These are phyloP conservation scores for Abortiporus biennis DNA, from an alignment of 1,284 basidiomycete genomes.

Conservation along the genomic window DNA sequence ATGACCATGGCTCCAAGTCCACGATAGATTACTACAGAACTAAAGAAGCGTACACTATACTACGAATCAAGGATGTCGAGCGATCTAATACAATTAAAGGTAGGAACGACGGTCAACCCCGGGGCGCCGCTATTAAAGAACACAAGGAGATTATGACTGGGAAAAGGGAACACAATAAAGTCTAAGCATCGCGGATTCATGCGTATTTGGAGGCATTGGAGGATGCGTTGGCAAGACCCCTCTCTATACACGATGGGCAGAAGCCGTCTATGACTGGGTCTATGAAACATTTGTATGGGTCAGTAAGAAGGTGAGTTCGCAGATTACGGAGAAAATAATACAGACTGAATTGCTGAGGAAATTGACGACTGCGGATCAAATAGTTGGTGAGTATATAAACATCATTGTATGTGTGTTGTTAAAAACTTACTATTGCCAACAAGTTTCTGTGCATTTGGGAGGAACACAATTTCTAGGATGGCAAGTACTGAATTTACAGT, in stretches of 20 bases:
- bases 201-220: conserved; percentile 15
- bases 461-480: conserved; percentile 57
- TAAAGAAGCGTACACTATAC: no score
- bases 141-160: no score
- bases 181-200: no score
- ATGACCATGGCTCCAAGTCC: no score
- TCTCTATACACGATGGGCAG: conserved; percentile 34
- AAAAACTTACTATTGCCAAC: conserved; percentile 70
- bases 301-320: not conserved
- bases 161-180: no score
- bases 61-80: no score
- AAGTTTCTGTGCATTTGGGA: conserved; percentile 51
- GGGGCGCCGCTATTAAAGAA: no score
- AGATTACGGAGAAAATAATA: conserved; percentile 5
- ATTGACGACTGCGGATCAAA: conserved; percentile 47
- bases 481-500: conserved; percentile 63
- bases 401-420: not conserved
- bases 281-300: conserved; percentile 20
- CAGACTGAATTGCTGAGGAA: conserved; percentile 58
- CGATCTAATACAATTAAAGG: no score
- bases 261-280: conserved; percentile 37
- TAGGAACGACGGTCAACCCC: no score
- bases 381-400: conserved; percentile 13
- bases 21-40: no score
- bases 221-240: conserved; percentile 14